These are phyloP conservation scores for Chamaecyparis obtusa DNA, from an alignment of 75 land plant species.

Conservation along the genomic window DNA sequence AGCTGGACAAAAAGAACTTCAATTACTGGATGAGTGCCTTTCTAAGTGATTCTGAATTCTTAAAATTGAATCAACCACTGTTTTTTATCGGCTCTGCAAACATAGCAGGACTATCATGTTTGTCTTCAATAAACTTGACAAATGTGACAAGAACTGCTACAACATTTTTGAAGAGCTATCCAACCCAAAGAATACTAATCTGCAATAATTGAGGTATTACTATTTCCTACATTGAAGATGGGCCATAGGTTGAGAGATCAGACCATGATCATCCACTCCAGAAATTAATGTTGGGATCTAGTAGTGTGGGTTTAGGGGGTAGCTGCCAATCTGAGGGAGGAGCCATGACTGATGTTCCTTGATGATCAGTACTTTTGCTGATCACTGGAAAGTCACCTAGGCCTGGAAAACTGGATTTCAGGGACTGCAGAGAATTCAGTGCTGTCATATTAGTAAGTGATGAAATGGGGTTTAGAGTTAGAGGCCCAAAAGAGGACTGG, in stretches of 20 bases:
- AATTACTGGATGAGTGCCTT: neutral
- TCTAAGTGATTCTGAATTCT: neutral
- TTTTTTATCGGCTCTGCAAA: neutral
- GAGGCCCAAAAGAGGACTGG: conserved; percentile 7
- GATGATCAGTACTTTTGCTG: neutral
- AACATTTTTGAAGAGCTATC: neutral
- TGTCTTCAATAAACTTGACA: neutral
- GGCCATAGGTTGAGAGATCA: conserved; percentile 9
- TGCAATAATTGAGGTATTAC: no score
- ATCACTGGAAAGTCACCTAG: neutral
- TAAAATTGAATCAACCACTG: neutral
- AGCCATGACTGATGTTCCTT: neutral
- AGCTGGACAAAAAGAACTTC: conserved; percentile 11
- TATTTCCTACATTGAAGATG: conserved; percentile 5
- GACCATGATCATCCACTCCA: neutral
- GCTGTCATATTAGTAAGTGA: neutral
- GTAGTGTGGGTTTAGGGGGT: neutral
- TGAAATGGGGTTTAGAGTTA: conserved; percentile 2
- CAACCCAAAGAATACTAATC: neutral
- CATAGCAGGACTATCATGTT: neutral
- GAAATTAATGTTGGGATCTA: neutral
- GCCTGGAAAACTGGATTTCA: neutral
- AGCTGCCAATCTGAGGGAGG: conserved; percentile 13
- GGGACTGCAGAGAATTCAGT: neutral
- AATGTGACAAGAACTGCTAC: neutral